phyloP scores from a whole-genome alignment of 352 stramenopile genomes.

The Hyaloperonospora brassicae region DNA sequence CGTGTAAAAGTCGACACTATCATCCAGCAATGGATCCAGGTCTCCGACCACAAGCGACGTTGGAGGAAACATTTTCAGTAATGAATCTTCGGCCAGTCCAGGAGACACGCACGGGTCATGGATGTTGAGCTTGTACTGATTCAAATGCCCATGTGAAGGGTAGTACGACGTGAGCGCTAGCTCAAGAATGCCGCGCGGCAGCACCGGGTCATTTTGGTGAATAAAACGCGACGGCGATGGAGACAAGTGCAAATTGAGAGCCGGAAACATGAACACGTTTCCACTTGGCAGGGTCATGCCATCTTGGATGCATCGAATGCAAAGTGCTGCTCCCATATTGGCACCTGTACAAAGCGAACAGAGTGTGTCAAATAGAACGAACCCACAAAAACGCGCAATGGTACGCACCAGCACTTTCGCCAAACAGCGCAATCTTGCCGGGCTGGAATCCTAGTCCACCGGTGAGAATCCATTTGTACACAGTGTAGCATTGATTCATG shows the following conservation, averaged over 20 bases:
- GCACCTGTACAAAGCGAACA: conserved; percentile 36
- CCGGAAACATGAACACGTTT: conserved; percentile 87
- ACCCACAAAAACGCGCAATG: neutral
- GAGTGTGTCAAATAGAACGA: neutral
- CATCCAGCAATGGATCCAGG: conserved; percentile 79
- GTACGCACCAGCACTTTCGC: conserved; percentile 69
- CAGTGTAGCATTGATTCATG: conserved; percentile 65
- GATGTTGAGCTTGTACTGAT: conserved; percentile 85
- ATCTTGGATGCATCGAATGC: conserved; percentile 79
- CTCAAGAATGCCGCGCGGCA: conserved; percentile 75
- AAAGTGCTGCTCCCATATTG: conserved; percentile 81
- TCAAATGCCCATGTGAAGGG: conserved; percentile 69
- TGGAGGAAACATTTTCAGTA: conserved; percentile 72
- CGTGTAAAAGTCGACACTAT: conserved; percentile 88
- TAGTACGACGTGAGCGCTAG: conserved; percentile 82
- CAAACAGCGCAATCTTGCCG: conserved; percentile 65
- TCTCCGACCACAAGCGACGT: conserved; percentile 82
- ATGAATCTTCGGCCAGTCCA: conserved; percentile 60
- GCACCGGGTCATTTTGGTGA: conserved; percentile 80
- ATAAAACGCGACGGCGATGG: conserved; percentile 82
- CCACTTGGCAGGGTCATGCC: conserved; percentile 57
- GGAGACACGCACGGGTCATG: conserved; percentile 83
- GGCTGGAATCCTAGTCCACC: conserved; percentile 67
- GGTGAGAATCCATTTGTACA: conserved; percentile 82
- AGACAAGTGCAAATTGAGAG: conserved; percentile 83